Conservation (phyloP, 2,329 filamentous ascomycete species). For the Sporothrix schenckii region DNA sequence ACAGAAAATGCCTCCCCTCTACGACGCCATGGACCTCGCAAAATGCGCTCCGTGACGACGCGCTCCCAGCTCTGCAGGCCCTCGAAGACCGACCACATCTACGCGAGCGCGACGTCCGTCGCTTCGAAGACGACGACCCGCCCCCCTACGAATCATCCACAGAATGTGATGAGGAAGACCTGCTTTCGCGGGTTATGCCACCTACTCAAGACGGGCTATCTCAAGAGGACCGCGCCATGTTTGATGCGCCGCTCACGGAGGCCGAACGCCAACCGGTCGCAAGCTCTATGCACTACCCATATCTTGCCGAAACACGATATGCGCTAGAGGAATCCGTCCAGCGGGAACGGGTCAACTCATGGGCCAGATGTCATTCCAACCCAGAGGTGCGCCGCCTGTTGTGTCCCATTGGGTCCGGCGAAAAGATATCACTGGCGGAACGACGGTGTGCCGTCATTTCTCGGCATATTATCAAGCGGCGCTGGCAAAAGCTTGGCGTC, state of each 20-base stretch:
- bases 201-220: background rate
- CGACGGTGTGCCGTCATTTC: background rate
- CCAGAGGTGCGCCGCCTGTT: background rate
- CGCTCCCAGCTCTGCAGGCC: background rate
- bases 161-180: background rate
- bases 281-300: background rate
- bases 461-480: background rate
- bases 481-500: conserved; percentile 15
- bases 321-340: background rate
- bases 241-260: background rate
- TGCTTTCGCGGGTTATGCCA: background rate
- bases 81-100: background rate
- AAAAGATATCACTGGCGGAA: background rate
- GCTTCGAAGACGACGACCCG: background rate
- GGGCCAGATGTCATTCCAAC: background rate
- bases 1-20: background rate
- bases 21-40: background rate
- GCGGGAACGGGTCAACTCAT: background rate
- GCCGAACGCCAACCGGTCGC: background rate
- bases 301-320: background rate
- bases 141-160: conserved; percentile 16
- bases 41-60: background rate
- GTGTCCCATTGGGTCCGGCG: background rate
- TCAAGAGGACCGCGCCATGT: background rate
- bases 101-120: background rate